These are phyloP conservation scores for Dentipellis sp. DNA, from an alignment of 768 basidiomycete species.

Conservation along the genomic window DNA sequence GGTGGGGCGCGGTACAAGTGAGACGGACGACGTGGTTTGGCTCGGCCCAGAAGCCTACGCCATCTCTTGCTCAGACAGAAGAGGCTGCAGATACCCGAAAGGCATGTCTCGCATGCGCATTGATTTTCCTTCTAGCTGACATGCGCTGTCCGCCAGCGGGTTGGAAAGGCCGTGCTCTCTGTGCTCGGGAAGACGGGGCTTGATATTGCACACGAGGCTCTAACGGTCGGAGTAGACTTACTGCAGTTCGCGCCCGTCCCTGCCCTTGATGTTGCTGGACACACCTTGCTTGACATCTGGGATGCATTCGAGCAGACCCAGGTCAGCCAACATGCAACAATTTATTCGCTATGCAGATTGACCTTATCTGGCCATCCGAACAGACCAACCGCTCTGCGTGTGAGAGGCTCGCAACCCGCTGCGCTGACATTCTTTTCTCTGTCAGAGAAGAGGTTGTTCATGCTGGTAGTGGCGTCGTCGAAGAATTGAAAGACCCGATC, in stretches of 20 bases:
- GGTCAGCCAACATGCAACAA: not conserved
- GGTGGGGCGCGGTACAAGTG: too few relatives aligned
- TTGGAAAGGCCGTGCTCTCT: not conserved
- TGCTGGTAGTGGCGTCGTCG: slow-evolving; percentile 40
- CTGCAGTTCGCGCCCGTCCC: not conserved
- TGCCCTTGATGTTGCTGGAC: not conserved
- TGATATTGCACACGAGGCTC: not conserved
- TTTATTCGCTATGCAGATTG: not conserved
- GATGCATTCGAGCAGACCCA: not conserved
- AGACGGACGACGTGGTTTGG: too few relatives aligned
- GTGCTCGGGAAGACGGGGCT: not conserved
- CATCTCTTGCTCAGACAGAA: too few relatives aligned
- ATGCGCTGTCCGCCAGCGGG: not conserved
- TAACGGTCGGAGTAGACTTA: not conserved
- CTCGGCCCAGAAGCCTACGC: too few relatives aligned
- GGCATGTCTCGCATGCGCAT: too few relatives aligned
- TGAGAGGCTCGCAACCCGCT: slow-evolving; percentile 62
- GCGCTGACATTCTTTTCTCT: slow-evolving; percentile 54
- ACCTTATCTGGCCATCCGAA: not conserved
- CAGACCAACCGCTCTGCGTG: slow-evolving; percentile 63
- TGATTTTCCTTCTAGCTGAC: too few relatives aligned
- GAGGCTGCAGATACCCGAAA: too few relatives aligned
- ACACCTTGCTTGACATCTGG: not conserved
- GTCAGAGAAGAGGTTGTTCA: slow-evolving; percentile 52
- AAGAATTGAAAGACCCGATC: slow-evolving; percentile 43